Evolutionary conservation across 202 grass and related monocot genomes (phyloP), one percentile per base, ranked within the genome.

Genomic region (Eragrostis tef): DNA sequence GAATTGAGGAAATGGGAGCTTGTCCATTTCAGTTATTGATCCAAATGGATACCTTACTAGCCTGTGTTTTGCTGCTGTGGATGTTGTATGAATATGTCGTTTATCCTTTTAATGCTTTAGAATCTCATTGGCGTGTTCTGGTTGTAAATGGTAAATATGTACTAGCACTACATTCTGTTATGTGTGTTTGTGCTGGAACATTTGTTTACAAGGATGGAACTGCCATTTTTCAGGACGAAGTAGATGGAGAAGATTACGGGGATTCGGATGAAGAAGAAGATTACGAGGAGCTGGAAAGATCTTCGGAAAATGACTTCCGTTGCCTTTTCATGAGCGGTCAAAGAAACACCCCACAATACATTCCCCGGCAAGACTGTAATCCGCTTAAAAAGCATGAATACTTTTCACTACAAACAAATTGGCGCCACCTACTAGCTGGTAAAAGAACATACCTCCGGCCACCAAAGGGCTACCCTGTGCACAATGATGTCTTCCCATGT

Each of bases 381-480:
- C 78, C 51, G 11, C 41, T 59, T 54, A 43, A 12, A 1, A 81
- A 60, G 67, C 24, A 31, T 12, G 39, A 70, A 27, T 81, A 71
- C 17, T 67, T 79, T 16, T 51, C 46, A 42, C 8, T 15, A 7
- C 11, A 3, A 39, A n/a, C 27, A 14, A 27, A 21, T 25, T 81
- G 78, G 78, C 43, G 10, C 6, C 6, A 31, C 36, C 25, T 81
- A 22, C 39, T 81, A 16, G 78, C 11, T 46, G 15, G 21, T 66
- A 15, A 31, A 52, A 81, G 66, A 59, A 81, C 65, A 59, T 81
- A 59, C 39, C 65, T 70, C 22, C 78, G 51, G 9, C 14, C 78
- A 47, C 10, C 0, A 45, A 70, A n/a, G 78, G 34, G 0, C 20
- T 6, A 14, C 78, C 16, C 0, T 70, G 39, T 81, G 39, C 15